phyloP scores from a whole-genome alignment of 345 rosid genomes.

The Pelargonium nanum region DNA sequence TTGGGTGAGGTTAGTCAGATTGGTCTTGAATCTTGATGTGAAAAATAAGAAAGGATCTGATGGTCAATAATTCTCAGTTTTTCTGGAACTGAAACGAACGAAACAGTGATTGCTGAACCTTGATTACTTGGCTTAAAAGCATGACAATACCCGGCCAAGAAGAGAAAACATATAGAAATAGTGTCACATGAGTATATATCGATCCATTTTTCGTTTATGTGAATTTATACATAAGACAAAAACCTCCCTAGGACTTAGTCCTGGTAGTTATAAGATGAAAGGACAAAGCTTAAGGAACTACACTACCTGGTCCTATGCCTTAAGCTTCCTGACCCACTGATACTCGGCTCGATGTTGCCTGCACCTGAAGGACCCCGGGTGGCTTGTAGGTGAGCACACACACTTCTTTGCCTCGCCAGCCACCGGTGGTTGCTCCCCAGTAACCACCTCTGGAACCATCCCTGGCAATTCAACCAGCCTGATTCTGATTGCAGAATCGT shows the following conservation, averaged over 20 bases:
- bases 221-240: not conserved
- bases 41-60: no score
- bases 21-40: no score
- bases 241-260: not conserved
- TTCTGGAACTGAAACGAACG: no score
- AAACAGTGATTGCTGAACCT: no score
- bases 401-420: constrained; percentile 11
- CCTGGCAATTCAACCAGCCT: not conserved
- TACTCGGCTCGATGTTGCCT: constrained; percentile 19
- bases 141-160: not conserved
- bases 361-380: constrained; percentile 41
- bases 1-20: no score
- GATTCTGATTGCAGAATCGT: not conserved
- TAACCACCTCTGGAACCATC: not conserved
- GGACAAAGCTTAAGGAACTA: not conserved
- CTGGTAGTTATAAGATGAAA: not conserved
- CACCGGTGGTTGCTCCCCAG: not conserved
- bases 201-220: not conserved
- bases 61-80: no score
- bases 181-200: no score
- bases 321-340: constrained; percentile 13
- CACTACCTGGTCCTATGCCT: not conserved
- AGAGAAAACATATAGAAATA: not conserved
- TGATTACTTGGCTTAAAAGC: no score
- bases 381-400: constrained; percentile 21